Conservation (phyloP, 345 rosid species). For the Eucalyptus marginata region DNA sequence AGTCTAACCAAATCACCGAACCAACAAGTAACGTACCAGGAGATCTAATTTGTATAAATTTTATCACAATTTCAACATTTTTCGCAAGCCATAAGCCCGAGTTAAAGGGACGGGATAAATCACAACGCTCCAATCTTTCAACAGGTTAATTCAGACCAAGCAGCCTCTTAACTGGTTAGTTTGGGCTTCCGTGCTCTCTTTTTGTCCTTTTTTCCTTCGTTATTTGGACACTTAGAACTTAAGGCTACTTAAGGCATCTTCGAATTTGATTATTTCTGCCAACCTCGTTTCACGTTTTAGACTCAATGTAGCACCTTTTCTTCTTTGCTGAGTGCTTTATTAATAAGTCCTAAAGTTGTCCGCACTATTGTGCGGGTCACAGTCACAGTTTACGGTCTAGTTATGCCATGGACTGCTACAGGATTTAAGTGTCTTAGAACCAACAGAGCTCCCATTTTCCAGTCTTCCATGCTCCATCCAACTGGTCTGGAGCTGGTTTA, state of each 20-base stretch:
- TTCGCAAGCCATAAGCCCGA: background rate
- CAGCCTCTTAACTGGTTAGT: background rate
- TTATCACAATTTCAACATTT: background rate
- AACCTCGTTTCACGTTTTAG: too few species aligned
- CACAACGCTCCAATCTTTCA: background rate
- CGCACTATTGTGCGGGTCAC: too few species aligned
- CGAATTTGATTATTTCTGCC: too few species aligned
- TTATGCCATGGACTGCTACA: rapidly evolving
- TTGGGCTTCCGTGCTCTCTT: background rate
- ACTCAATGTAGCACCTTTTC: too few species aligned
- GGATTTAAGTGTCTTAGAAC: too few species aligned
- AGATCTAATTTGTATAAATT: background rate
- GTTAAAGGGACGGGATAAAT: background rate
- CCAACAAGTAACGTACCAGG: background rate
- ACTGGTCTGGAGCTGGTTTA: background rate
- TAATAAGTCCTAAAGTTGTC: too few species aligned
- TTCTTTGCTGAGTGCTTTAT: too few species aligned
- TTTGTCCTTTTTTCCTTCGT: too few species aligned
- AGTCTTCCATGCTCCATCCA: background rate
- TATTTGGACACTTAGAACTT: too few species aligned
- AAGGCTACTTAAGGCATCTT: too few species aligned
- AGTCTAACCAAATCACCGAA: background rate
- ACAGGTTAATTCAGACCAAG: background rate
- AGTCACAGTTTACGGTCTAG: too few species aligned
- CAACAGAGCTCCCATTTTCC: too few species aligned